phyloP scores from a whole-genome alignment of 2,329 filamentous ascomycete species.

The Escovopsis weberi region DNA sequence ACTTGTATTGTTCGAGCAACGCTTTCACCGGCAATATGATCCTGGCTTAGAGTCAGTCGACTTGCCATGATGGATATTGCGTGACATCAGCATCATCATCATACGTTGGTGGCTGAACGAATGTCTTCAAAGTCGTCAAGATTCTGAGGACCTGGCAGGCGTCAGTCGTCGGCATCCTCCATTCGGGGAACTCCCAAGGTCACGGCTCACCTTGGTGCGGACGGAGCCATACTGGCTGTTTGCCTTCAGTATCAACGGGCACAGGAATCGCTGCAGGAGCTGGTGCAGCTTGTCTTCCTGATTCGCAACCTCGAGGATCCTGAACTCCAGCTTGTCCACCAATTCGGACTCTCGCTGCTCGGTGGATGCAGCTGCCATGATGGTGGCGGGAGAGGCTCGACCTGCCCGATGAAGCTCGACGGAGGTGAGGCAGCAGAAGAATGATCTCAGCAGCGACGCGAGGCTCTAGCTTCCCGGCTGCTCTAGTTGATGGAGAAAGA shows the following conservation, averaged over 20 bases:
- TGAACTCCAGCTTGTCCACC: constrained; percentile 72
- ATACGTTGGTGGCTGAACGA: constrained; percentile 37
- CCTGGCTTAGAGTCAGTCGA: constrained; percentile 15
- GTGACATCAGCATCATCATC: constrained; percentile 3
- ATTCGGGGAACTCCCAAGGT: background rate
- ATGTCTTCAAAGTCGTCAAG: constrained; percentile 37
- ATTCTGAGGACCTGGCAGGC: constrained; percentile 32
- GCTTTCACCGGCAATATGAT: constrained; percentile 74
- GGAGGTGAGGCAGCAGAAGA: too few relatives aligned
- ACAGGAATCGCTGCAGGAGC: constrained; percentile 63
- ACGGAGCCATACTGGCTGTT: constrained; percentile 68
- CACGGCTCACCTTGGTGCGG: constrained; percentile 50
- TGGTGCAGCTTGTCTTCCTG: constrained; percentile 71
- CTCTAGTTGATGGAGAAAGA: too few relatives aligned
- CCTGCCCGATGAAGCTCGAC: too few relatives aligned
- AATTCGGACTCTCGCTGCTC: constrained; percentile 67
- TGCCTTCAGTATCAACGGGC: constrained; percentile 74
- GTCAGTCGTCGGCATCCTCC: background rate
- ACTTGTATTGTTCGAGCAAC: constrained; percentile 78
- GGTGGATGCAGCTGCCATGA: constrained; percentile 24
- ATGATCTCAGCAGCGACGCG: too few relatives aligned
- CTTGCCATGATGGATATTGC: background rate
- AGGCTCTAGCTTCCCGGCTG: too few relatives aligned
- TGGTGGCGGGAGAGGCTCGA: too few relatives aligned
- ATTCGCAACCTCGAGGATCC: constrained; percentile 63